Conservation (phyloP, 78 protist species). For the Capsaspora owczarzaki region DNA sequence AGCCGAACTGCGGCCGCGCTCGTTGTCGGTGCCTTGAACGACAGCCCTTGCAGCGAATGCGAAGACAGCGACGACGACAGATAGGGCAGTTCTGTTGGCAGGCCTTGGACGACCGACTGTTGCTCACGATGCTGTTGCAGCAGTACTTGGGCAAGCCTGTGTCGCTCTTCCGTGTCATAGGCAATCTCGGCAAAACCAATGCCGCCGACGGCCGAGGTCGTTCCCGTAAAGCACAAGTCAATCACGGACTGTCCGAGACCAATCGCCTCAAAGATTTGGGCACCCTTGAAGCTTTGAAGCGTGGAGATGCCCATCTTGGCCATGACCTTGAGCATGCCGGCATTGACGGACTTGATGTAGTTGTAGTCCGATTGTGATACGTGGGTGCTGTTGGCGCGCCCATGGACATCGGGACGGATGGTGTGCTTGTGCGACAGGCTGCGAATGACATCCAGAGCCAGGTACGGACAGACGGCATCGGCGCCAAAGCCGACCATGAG, state of each 20-base stretch:
- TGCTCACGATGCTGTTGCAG: too few relatives aligned
- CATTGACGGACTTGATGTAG: slow-evolving; percentile 47
- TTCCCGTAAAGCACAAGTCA: slow-evolving; percentile 55
- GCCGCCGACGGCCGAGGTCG: slow-evolving; percentile 66
- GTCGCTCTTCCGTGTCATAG: slow-evolving; percentile 34
- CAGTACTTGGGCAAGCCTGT: too few relatives aligned
- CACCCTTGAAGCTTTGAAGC: slow-evolving; percentile 71
- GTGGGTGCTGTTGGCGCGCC: too few relatives aligned
- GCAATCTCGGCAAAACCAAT: slow-evolving; percentile 34
- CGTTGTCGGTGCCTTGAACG: too few relatives aligned
- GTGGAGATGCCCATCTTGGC: slow-evolving; percentile 86
- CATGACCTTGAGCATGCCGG: slow-evolving; percentile 68
- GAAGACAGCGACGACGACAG: too few relatives aligned
- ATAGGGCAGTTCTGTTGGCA: neutral
- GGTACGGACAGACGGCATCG: slow-evolving; percentile 72
- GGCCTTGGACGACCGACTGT: too few relatives aligned
- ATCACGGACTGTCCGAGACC: slow-evolving; percentile 63
- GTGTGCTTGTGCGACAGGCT: neutral
- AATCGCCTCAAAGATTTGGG: slow-evolving; percentile 86
- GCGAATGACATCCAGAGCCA: slow-evolving; percentile 15
- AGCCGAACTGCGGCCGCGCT: too few relatives aligned
- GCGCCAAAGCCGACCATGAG: slow-evolving; percentile 75
- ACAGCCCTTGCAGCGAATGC: too few relatives aligned
- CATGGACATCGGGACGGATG: too few relatives aligned
- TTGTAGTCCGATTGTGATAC: slow-evolving; percentile 21